These are phyloP conservation scores for Wickerhamomyces alni DNA, from an alignment of 805 yeast genomes.

Conservation along the genomic window DNA sequence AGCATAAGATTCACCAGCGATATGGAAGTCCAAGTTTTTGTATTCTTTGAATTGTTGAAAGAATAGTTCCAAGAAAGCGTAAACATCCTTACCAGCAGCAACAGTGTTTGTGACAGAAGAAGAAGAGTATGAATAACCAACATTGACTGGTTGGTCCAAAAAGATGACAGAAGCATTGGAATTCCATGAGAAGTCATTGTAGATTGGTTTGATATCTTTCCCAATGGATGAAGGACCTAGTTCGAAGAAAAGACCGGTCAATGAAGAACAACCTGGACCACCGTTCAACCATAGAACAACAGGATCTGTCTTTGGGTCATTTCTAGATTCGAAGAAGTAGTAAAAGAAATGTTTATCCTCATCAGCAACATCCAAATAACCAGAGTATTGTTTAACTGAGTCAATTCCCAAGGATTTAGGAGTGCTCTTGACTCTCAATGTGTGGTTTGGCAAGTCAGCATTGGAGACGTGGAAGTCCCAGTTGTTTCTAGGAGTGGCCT, in stretches of 20 bases:
- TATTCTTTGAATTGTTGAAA: constrained; percentile 67
- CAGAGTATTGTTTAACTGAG: constrained; percentile 73
- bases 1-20: constrained; percentile 91
- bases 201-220: constrained; percentile 52
- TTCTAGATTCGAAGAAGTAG: constrained; percentile 85
- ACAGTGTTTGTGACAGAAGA: constrained; percentile 62
- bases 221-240: constrained; percentile 75
- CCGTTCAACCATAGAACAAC: constrained; percentile 88
- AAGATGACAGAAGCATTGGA: constrained; percentile 78
- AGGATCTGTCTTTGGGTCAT: constrained; percentile 83
- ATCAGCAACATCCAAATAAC: constrained; percentile 76
- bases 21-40: constrained; percentile 59
- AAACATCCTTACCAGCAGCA: constrained; percentile 81
- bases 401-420: constrained; percentile 76
- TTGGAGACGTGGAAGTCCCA: constrained; percentile 36
- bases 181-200: constrained; percentile 82
- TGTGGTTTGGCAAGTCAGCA: constrained; percentile 38
- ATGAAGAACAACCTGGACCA: constrained; percentile 91
- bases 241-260: constrained; percentile 83
- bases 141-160: constrained; percentile 85
- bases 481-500: constrained; percentile 22
- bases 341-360: constrained; percentile 84
- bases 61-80: constrained; percentile 72
- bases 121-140: constrained; percentile 69
- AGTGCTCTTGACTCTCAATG: constrained; percentile 54